Conservation (phyloP, 805 yeast species). For the Hanseniaspora nectarophila region DNA sequence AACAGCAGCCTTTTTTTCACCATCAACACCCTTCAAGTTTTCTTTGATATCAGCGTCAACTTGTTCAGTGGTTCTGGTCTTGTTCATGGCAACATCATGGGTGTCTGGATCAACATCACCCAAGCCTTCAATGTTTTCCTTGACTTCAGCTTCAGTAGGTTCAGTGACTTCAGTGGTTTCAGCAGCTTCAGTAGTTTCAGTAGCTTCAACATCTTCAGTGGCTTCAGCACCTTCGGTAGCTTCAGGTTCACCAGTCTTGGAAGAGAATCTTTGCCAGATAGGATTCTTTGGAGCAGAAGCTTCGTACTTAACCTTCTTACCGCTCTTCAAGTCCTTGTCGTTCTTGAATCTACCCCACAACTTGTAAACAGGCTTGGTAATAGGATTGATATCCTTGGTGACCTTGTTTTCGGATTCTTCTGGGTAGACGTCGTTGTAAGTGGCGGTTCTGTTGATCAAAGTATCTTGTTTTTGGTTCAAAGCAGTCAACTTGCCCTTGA, state of each 20-base stretch:
- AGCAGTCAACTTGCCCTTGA: background rate
- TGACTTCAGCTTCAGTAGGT: background rate
- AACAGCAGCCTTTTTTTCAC: background rate
- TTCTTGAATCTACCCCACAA: slow-evolving; percentile 3
- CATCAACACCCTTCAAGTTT: background rate
- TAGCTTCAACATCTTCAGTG: background rate
- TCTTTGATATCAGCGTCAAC: background rate
- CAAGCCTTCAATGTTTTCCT: background rate
- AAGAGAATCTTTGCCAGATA: background rate
- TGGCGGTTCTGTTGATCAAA: slow-evolving; percentile 1
- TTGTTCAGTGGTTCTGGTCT: background rate
- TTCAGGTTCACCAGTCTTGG: background rate
- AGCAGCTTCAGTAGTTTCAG: background rate
- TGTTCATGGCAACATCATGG: background rate
- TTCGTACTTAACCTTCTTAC: slow-evolving; percentile 1
- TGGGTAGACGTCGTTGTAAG: slow-evolving; percentile 6
- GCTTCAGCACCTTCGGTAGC: background rate
- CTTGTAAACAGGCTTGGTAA: slow-evolving; percentile 7
- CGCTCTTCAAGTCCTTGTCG: slow-evolving; percentile 4
- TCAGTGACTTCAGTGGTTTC: background rate
- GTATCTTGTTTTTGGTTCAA: slow-evolving; percentile 5
- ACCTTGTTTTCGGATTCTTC: background rate
- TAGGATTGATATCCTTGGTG: slow-evolving; percentile 4
- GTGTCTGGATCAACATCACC: background rate
- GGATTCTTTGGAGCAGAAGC: slow-evolving; percentile 8